Evolutionary conservation across 2,329 filamentous ascomycete species (phyloP).

Genomic region (Sclerotinia spermophila): DNA sequence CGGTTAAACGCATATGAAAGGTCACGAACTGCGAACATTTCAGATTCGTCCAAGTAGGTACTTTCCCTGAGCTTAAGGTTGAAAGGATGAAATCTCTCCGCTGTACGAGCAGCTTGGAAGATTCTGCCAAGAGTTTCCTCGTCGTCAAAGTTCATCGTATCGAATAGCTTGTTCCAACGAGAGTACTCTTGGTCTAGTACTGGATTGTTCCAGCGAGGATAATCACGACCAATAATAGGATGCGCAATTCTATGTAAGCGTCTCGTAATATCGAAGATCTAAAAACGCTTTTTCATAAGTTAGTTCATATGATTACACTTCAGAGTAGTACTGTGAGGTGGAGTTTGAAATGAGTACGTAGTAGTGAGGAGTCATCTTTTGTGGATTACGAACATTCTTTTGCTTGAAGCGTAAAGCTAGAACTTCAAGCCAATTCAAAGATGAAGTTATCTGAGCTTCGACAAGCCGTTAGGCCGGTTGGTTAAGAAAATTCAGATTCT

Average conservation of each 20-base stretch:
- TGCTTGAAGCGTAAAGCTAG: accelerated
- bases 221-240: not conserved
- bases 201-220: not conserved
- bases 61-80: not conserved
- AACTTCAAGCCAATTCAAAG: not conserved
- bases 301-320: not conserved
- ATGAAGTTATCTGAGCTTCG: not conserved
- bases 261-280: not conserved
- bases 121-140: not conserved
- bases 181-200: not conserved
- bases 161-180: not conserved
- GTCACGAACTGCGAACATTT: not conserved
- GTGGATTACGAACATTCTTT: not conserved
- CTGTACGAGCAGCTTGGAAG: not conserved
- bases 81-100: not conserved
- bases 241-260: not conserved
- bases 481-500: not conserved
- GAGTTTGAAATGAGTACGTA: not conserved
- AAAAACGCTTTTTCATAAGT: not conserved
- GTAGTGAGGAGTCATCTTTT: not conserved
- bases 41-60: not conserved
- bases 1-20: conserved; percentile 6
- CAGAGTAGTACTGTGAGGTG: not conserved
- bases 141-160: not conserved
- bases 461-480: not conserved